Evolutionary conservation across 768 basidiomycete genomes (phyloP).

Genomic region (Boletellus emodensis): DNA sequence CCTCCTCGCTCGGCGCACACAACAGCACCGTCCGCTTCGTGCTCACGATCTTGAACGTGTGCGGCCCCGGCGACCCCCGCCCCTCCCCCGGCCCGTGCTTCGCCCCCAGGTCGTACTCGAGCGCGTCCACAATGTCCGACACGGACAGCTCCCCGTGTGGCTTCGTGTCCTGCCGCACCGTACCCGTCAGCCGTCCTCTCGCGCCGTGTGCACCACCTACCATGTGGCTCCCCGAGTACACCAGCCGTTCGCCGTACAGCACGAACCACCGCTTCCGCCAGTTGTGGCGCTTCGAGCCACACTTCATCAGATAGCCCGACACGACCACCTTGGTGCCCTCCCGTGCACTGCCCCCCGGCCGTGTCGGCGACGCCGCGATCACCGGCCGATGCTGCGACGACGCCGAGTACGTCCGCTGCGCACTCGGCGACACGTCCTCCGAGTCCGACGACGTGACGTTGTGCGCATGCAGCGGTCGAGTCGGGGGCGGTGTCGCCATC

Average conservation of each 20-base stretch:
- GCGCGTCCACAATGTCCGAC: slow-evolving; percentile 81
- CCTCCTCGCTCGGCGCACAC: slow-evolving; percentile 94
- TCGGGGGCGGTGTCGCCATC: slow-evolving; percentile 46
- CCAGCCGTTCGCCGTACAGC: slow-evolving; percentile 79
- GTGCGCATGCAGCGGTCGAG: slow-evolving; percentile 38
- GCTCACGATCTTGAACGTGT: slow-evolving; percentile 95
- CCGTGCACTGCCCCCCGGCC: slow-evolving; percentile 42
- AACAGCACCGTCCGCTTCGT: slow-evolving; percentile 86
- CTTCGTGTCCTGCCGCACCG: slow-evolving; percentile 69
- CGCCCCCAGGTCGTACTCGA: slow-evolving; percentile 61
- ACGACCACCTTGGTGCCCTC: slow-evolving; percentile 70
- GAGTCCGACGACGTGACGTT: slow-evolving; percentile 75
- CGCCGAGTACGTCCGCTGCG: slow-evolving; percentile 38
- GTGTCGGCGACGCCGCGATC: slow-evolving; percentile 43
- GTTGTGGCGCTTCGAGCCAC: slow-evolving; percentile 85
- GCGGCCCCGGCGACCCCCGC: slow-evolving; percentile 25
- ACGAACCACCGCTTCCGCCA: slow-evolving; percentile 99
- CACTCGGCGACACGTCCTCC: slow-evolving; percentile 59
- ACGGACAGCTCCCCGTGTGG: slow-evolving; percentile 84
- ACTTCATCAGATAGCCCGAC: slow-evolving; percentile 94
- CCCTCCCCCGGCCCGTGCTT: slow-evolving; percentile 19
- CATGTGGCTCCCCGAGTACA: slow-evolving; percentile 95
- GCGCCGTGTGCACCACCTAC: slow-evolving; percentile 42
- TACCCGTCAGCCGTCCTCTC: too few relatives aligned
- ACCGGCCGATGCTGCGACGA: slow-evolving; percentile 44